phyloP scores from a whole-genome alignment of 495 filamentous ascomycete genomes.

The Neurospora africana region DNA sequence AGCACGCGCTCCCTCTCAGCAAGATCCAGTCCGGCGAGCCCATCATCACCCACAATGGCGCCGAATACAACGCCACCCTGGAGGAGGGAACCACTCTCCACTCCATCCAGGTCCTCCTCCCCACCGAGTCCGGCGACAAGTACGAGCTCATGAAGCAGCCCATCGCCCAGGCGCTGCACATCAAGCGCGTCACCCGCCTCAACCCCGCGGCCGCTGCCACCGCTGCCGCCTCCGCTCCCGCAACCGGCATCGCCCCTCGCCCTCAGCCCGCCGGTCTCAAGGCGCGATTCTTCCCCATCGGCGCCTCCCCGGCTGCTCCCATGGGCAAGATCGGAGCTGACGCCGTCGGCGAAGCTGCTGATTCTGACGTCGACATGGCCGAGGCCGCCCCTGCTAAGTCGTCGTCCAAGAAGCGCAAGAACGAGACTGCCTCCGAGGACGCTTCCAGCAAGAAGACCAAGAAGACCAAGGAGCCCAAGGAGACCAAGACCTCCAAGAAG shows the following conservation, averaged over 20 bases:
- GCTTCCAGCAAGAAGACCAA: conserved; percentile 12
- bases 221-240: conserved; percentile 12
- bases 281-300: conserved; percentile 33
- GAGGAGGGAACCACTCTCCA: conserved; percentile 26
- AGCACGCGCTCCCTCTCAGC: conserved; percentile 33
- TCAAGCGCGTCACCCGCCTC: conserved; percentile 34
- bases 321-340: conserved; percentile 10
- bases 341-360: conserved; percentile 6
- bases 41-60: conserved; percentile 30
- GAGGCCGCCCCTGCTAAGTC: conserved; percentile 10
- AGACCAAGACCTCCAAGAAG: conserved; percentile 23
- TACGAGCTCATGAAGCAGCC: conserved; percentile 30
- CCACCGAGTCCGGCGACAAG: conserved; percentile 27
- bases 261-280: conserved; percentile 37
- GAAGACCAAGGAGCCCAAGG: background rate
- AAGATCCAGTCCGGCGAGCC: conserved; percentile 24
- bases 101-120: conserved; percentile 35
- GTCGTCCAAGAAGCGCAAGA: conserved; percentile 36
- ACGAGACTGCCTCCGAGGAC: conserved; percentile 28
- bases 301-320: conserved; percentile 17
- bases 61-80: conserved; percentile 27
- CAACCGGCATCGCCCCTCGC: conserved; percentile 22
- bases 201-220: conserved; percentile 17
- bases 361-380: conserved; percentile 22
- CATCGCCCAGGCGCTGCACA: conserved; percentile 32